Evolutionary conservation across 2,329 filamentous ascomycete genomes (phyloP).

Genomic region (Fusarium luffae): DNA sequence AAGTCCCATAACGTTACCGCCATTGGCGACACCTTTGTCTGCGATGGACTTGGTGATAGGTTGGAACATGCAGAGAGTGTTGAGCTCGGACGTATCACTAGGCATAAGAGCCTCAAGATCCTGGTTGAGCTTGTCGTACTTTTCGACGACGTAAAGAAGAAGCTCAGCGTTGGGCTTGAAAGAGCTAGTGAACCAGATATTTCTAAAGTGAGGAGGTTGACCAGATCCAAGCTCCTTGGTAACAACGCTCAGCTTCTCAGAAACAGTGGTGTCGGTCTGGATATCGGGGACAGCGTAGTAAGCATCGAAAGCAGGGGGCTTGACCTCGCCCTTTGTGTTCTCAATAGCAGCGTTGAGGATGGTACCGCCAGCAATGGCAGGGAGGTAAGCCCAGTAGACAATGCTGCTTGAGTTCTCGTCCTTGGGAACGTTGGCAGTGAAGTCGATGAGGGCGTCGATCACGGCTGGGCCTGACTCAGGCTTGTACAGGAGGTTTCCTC

Average conservation of each 20-base stretch:
- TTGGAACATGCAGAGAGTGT: slow-evolving; percentile 49
- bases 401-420: slow-evolving; percentile 50
- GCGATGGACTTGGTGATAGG: slow-evolving; percentile 49
- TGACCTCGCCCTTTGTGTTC: slow-evolving; percentile 46
- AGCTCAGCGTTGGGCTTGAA: slow-evolving; percentile 53
- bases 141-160: slow-evolving; percentile 48
- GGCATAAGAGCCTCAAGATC: slow-evolving; percentile 44
- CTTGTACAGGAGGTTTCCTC: slow-evolving; percentile 46
- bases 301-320: slow-evolving; percentile 47
- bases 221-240: slow-evolving; percentile 47
- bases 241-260: slow-evolving; percentile 46
- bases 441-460: slow-evolving; percentile 49
- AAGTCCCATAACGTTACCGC: slow-evolving; percentile 51
- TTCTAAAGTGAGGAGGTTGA: slow-evolving; percentile 46
- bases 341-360: slow-evolving; percentile 49
- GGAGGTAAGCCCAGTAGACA: slow-evolving; percentile 50
- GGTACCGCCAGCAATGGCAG: slow-evolving; percentile 43
- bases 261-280: slow-evolving; percentile 45
- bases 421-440: slow-evolving; percentile 46
- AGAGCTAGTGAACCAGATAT: slow-evolving; percentile 52
- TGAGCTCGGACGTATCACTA: slow-evolving; percentile 41
- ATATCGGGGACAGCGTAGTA: slow-evolving; percentile 42
- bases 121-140: slow-evolving; percentile 46
- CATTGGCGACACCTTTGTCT: slow-evolving; percentile 46
- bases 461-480: slow-evolving; percentile 35